Evolutionary conservation across 371 early-diverging fungal genomes (phyloP).

Genomic region (Rhizopus stolonifer): DNA sequence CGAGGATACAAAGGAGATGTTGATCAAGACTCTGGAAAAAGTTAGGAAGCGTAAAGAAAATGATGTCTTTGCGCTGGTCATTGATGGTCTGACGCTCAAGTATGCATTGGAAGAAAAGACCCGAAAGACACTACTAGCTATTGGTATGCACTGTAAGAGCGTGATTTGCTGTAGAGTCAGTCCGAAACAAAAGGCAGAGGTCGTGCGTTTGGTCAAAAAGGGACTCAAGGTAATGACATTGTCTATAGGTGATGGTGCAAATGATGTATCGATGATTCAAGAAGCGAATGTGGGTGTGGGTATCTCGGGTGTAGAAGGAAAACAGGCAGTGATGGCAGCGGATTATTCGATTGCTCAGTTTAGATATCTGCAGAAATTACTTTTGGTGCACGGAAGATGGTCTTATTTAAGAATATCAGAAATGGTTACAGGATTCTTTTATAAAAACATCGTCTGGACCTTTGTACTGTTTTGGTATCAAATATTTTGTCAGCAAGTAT

Average conservation of each 20-base stretch:
- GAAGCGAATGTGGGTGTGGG: conserved; percentile 91
- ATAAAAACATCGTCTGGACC: conserved; percentile 80
- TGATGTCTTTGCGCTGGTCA: conserved; percentile 74
- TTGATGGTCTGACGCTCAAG: conserved; percentile 89
- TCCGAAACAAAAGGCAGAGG: conserved; percentile 89
- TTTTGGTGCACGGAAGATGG: conserved; percentile 88
- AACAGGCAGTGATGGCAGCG: conserved; percentile 90
- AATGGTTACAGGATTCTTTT: conserved; percentile 79
- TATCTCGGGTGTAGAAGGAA: conserved; percentile 91
- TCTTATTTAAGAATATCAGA: conserved; percentile 76
- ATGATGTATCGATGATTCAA: conserved; percentile 95
- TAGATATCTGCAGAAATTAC: conserved; percentile 66
- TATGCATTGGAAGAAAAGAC: conserved; percentile 67
- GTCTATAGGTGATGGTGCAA: conserved; percentile 92
- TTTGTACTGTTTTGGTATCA: conserved; percentile 84
- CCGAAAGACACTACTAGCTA: conserved; percentile 59
- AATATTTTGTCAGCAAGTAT: conserved; percentile 69
- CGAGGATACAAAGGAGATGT: conserved; percentile 54
- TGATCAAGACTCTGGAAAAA: conserved; percentile 66
- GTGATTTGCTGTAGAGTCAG: conserved; percentile 89
- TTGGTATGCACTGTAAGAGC: conserved; percentile 70
- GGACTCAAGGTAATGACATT: conserved; percentile 67
- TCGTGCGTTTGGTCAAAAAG: conserved; percentile 58
- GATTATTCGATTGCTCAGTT: conserved; percentile 93
- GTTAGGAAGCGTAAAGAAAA: conserved; percentile 54